Percentiles rank a stretch among this genome's conserved stretches.
These are phyloP conservation scores for Salix viminalis DNA, from an alignment of 345 rosid genomes.

Conservation along the genomic window DNA sequence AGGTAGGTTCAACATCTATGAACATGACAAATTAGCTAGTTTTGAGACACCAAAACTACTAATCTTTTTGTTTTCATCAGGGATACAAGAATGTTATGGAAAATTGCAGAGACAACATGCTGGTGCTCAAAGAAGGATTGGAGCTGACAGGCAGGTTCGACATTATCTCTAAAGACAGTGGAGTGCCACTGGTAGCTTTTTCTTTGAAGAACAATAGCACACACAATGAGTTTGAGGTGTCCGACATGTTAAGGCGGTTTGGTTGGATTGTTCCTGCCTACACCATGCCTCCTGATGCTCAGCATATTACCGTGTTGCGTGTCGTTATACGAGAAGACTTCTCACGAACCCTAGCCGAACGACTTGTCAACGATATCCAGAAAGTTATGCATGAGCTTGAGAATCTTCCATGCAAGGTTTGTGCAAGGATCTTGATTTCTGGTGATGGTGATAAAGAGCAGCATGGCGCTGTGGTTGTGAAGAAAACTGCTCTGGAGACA, in stretches of 20 bases:
- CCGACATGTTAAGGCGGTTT: conserved; percentile 17
- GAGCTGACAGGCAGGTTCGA: conserved; percentile 19
- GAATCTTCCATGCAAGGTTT: neutral
- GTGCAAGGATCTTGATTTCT: neutral
- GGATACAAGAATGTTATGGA: conserved; percentile 23
- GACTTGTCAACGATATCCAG: conserved; percentile 6
- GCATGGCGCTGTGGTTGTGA: neutral
- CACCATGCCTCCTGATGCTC: conserved; percentile 24
- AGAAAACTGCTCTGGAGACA: conserved; percentile 14
- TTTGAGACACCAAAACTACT: neutral
- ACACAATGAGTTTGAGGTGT: conserved; percentile 14
- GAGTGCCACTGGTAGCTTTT: conserved; percentile 27
- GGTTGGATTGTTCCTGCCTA: conserved; percentile 27
- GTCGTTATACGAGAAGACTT: conserved; percentile 29
- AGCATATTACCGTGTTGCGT: conserved; percentile 16
- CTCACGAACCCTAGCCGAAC: conserved; percentile 8
- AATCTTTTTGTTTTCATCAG: neutral
- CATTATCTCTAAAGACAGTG: conserved; percentile 11
- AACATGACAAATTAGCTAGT: neutral
- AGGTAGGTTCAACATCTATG: neutral
- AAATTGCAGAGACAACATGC: conserved; percentile 20
- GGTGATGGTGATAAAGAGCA: neutral
- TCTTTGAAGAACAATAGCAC: conserved; percentile 16
- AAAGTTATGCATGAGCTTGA: conserved; percentile 16
- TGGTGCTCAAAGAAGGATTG: conserved; percentile 18